Conservation (phyloP, 2,329 filamentous ascomycete species). For the Byssothecium circinans region DNA sequence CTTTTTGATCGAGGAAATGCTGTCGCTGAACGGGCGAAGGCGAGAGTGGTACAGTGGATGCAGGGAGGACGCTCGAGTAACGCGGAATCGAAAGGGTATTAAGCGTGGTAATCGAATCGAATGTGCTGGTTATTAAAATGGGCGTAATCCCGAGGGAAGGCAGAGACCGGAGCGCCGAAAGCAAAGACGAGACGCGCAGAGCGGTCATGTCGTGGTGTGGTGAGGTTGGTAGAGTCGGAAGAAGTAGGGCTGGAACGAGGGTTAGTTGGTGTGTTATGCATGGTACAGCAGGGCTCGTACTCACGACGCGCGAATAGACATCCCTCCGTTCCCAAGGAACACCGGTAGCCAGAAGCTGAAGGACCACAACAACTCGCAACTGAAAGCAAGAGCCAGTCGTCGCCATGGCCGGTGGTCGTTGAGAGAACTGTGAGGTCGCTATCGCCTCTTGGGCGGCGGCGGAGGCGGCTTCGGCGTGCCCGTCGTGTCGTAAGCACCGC, state of each 20-base stretch:
- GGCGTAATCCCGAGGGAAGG: constrained; percentile 33
- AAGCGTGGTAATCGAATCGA: constrained; percentile 38
- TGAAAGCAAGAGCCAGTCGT: background rate
- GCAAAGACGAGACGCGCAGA: constrained; percentile 11
- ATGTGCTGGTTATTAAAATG: constrained; percentile 42
- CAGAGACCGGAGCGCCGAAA: constrained; percentile 19
- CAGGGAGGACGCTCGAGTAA: constrained; percentile 27
- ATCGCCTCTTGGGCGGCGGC: constrained; percentile 45
- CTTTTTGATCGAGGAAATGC: constrained; percentile 41
- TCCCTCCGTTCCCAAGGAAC: constrained; percentile 40
- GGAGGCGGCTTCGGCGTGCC: constrained; percentile 51
- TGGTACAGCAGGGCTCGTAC: constrained; percentile 31
- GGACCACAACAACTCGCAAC: constrained; percentile 1
- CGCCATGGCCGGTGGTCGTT: constrained; percentile 8
- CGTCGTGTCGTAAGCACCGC: constrained; percentile 54
- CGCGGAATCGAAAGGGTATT: constrained; percentile 41
- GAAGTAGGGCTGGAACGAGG: constrained; percentile 31
- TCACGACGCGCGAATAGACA: constrained; percentile 36
- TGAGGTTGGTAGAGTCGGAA: constrained; percentile 13
- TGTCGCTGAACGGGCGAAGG: constrained; percentile 31
- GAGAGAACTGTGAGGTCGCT: constrained; percentile 16
- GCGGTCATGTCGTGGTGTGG: constrained; percentile 11
- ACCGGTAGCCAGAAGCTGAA: constrained; percentile 27
- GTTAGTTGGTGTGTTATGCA: constrained; percentile 33
- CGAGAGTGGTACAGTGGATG: constrained; percentile 27